These are phyloP conservation scores for Globisporangium mamillatum DNA, from an alignment of 352 stramenopile genomes.

Conservation along the genomic window DNA sequence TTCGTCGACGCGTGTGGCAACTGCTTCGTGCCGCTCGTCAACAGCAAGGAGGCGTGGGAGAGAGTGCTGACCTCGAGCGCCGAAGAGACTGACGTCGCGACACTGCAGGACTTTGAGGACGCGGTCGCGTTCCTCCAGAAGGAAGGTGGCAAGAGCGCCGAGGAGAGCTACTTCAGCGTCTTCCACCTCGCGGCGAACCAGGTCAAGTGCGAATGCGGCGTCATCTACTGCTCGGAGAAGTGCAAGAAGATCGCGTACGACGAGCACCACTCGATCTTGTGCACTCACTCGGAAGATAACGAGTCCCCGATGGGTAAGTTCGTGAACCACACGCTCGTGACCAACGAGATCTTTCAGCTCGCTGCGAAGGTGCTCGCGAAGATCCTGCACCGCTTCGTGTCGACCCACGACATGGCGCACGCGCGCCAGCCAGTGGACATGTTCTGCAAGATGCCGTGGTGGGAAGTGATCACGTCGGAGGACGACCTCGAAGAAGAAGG, in stretches of 20 bases:
- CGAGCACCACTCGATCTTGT: slow-evolving; percentile 83
- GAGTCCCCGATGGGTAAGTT: slow-evolving; percentile 75
- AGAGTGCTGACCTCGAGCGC: slow-evolving; percentile 38
- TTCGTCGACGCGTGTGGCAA: slow-evolving; percentile 78
- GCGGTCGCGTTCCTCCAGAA: slow-evolving; percentile 64
- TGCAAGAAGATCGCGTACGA: slow-evolving; percentile 67
- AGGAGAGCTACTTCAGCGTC: slow-evolving; percentile 73
- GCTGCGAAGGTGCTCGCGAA: slow-evolving; percentile 85
- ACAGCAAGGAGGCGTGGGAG: slow-evolving; percentile 58
- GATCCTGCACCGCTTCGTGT: slow-evolving; percentile 59
- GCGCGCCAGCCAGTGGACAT: slow-evolving; percentile 71
- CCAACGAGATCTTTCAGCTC: slow-evolving; percentile 94
- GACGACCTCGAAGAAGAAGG: slow-evolving; percentile 55
- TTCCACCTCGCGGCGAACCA: slow-evolving; percentile 54
- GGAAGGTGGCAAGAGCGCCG: slow-evolving; percentile 54
- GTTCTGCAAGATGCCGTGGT: slow-evolving; percentile 91
- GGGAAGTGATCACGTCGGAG: slow-evolving; percentile 81
- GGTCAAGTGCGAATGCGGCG: slow-evolving; percentile 67
- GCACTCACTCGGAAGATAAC: slow-evolving; percentile 43
- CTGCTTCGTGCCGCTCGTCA: slow-evolving; percentile 75
- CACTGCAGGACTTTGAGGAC: slow-evolving; percentile 47
- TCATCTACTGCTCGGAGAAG: slow-evolving; percentile 82
- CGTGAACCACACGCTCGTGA: slow-evolving; percentile 76
- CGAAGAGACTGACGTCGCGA: slow-evolving; percentile 45
- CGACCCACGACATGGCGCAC: slow-evolving; percentile 47